These are phyloP conservation scores for Pichia insulana DNA, from an alignment of 805 yeast genomes.

Conservation along the genomic window DNA sequence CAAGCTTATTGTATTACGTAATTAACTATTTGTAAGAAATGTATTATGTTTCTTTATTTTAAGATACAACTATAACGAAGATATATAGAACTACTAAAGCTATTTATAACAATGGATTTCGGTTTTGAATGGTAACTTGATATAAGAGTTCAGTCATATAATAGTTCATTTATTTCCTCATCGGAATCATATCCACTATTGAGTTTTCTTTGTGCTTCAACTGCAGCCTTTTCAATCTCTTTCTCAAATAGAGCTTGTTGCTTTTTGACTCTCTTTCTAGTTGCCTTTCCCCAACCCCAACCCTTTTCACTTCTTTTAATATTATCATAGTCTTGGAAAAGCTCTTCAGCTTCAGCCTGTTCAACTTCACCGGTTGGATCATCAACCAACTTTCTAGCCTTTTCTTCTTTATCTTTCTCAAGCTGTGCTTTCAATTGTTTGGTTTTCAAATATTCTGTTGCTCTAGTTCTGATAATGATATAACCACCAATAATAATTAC, in stretches of 20 bases:
- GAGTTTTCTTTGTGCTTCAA: conserved; percentile 19
- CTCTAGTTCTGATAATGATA: conserved; percentile 47
- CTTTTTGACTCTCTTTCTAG: conserved; percentile 49
- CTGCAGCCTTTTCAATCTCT: conserved; percentile 34
- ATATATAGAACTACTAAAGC: no score
- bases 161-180: conserved; percentile 58
- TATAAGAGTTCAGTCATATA: conserved; percentile 28
- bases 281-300: conserved; percentile 78
- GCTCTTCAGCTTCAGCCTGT: conserved; percentile 18
- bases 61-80: no score
- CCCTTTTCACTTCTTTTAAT: conserved; percentile 30
- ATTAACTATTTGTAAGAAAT: no score
- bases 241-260: conserved; percentile 49
- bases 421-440: conserved; percentile 43
- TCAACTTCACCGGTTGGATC: conserved; percentile 27
- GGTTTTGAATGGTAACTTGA: background rate
- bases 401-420: conserved; percentile 37
- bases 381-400: conserved; percentile 27
- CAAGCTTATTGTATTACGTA: no score
- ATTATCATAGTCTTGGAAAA: conserved; percentile 11
- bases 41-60: no score
- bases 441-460: conserved; percentile 46
- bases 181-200: conserved; percentile 38
- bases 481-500: conserved; percentile 56
- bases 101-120: background rate